These are phyloP conservation scores for Colletotrichum musicola DNA, from an alignment of 2,329 filamentous ascomycete species.

Conservation along the genomic window DNA sequence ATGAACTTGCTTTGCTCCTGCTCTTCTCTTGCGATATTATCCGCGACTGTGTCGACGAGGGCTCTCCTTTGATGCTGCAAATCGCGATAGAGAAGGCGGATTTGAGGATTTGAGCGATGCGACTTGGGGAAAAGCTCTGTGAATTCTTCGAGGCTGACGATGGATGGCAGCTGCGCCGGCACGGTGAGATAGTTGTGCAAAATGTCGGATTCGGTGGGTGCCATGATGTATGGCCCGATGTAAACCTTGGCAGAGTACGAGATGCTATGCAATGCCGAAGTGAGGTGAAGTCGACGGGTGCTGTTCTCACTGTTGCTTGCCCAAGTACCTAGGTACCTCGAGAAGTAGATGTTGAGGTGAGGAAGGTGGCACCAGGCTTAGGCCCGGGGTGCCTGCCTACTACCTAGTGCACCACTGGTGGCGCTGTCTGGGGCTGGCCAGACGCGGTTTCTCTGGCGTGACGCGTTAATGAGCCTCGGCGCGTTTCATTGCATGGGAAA, in stretches of 20 bases:
- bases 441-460: slow-evolving; percentile 29
- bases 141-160: slow-evolving; percentile 82
- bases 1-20: slow-evolving; percentile 70
- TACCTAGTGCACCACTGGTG: not conserved
- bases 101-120: slow-evolving; percentile 73
- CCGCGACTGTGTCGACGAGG: slow-evolving; percentile 75
- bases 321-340: too few relatives aligned
- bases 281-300: not conserved
- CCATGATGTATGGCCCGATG: slow-evolving; percentile 62
- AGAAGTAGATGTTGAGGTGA: not conserved
- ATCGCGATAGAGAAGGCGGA: slow-evolving; percentile 81
- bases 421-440: slow-evolving; percentile 9
- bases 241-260: not conserved
- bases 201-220: slow-evolving; percentile 80
- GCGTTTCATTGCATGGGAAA: slow-evolving; percentile 32
- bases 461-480: slow-evolving; percentile 38
- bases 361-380: not conserved
- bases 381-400: not conserved
- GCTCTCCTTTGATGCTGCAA: slow-evolving; percentile 80
- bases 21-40: slow-evolving; percentile 72
- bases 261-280: not conserved
- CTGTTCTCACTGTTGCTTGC: not conserved
- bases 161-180: slow-evolving; percentile 79
- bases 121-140: slow-evolving; percentile 79
- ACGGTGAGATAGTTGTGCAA: slow-evolving; percentile 83